phyloP scores from a whole-genome alignment of 805 yeast genomes.

The Teunomyces aglyptinius region DNA sequence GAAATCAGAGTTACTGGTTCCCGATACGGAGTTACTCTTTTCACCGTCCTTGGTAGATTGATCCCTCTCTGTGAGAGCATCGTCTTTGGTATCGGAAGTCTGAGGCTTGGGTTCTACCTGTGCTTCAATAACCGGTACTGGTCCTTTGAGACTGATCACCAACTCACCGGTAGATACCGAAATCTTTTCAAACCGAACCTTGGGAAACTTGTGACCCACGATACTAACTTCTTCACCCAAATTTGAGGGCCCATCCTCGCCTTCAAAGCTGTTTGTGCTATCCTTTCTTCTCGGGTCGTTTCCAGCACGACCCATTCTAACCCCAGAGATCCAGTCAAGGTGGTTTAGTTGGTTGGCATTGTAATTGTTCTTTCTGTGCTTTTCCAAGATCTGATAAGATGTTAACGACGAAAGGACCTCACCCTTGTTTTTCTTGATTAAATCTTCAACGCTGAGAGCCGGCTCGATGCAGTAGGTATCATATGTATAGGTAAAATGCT shows the following conservation, averaged over 20 bases:
- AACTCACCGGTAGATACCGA: constrained; percentile 83
- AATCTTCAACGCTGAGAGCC: constrained; percentile 30
- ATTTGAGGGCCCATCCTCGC: constrained; percentile 49
- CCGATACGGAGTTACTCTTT: not conserved
- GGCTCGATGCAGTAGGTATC: constrained; percentile 39
- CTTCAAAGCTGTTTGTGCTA: constrained; percentile 20
- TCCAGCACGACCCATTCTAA: constrained; percentile 63
- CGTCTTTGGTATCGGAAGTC: not conserved
- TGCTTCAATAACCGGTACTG: constrained; percentile 19
- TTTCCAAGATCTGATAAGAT: constrained; percentile 33
- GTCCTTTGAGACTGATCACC: constrained; percentile 73
- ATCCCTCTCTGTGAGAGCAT: constrained; percentile 3
- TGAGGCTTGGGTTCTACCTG: constrained; percentile 1
- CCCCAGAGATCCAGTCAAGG: constrained; percentile 91
- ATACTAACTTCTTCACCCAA: constrained; percentile 89
- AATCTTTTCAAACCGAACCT: constrained; percentile 79
- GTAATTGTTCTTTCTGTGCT: constrained; percentile 30
- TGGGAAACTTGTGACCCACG: constrained; percentile 87
- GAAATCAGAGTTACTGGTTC: not conserved
- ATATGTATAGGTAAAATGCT: constrained; percentile 18
- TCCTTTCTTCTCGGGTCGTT: constrained; percentile 28
- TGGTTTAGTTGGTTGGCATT: constrained; percentile 55
- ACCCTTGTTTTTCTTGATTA: constrained; percentile 30
- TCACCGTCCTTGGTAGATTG: not conserved
- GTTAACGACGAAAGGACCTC: constrained; percentile 38